Evolutionary conservation across 176 grass and related monocot genomes (phyloP).

Genomic region (Carex cristatella): DNA sequence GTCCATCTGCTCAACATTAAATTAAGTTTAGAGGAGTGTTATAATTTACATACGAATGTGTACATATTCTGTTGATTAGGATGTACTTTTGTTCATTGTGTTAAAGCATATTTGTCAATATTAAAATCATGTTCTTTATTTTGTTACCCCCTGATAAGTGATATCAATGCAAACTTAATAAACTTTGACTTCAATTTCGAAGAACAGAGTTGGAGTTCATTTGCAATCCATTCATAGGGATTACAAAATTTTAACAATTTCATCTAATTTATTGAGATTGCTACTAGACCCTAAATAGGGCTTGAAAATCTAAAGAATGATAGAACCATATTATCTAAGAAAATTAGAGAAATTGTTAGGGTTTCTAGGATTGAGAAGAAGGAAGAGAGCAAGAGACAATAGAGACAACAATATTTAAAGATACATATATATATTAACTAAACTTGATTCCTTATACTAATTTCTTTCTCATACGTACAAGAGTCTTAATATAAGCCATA

Average conservation of each 20-base stretch:
- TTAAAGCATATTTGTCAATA: neutral
- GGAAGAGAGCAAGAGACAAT: too few relatives aligned
- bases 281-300: neutral
- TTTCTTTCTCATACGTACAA: too few relatives aligned
- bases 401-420: too few relatives aligned
- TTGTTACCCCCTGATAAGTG: neutral
- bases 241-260: neutral
- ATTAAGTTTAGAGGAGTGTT: slow-evolving; percentile 4
- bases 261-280: neutral
- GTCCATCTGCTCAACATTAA: slow-evolving; percentile 57
- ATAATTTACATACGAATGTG: neutral
- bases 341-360: neutral
- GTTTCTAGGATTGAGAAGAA: too few relatives aligned
- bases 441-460: too few relatives aligned
- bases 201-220: neutral
- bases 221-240: neutral
- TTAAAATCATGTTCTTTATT: neutral
- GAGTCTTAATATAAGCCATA: too few relatives aligned
- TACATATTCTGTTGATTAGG: slow-evolving; percentile 18
- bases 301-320: neutral
- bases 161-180: neutral
- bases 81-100: neutral
- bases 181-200: neutral
- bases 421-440: too few relatives aligned
- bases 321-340: neutral